Evolutionary conservation across 202 grass and related monocot genomes (phyloP), one percentile per base, ranked within the genome.

Genomic region (Carex arenaria): DNA sequence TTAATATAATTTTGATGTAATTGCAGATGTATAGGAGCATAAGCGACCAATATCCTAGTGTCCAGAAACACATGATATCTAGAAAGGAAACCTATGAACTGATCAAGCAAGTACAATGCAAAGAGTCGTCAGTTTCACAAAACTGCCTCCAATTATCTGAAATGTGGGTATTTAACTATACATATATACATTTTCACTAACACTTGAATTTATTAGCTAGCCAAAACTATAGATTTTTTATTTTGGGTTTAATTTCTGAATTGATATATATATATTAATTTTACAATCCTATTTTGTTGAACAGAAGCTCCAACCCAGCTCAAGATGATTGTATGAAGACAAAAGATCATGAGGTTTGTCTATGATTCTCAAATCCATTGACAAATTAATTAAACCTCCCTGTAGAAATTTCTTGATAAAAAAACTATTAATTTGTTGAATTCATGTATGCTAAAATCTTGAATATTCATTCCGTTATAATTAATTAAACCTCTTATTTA

Each of bases 21-120:
- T 70, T 45, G 18, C 83, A 89, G 87, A 89, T 85, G 83, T 79
- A 85, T 80, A 89, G 87, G 73, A 89, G 66, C 78, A 40, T 81
- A 59, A 72, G 38, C 32, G 51, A 65, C 23, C 79, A 26, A 26
- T 26, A 89, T 85, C 49, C 69, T 20, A 89, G 20, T 49, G 17
- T 64, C 53, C 70, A 89, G 19, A 83, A 86, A 15, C 34, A 31
- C 6, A 82, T 76, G 5, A 78, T 40, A 38, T 63, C 79, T 47
- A 78, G 13, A 13, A 60, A 82, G 15, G 38, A 14, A 56, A 82
- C 49, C 31, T 14, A 38, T n/a, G 66, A 30, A 57, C 1, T 56
- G 26, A 26, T 26, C 42, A 10, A 61, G 30, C 51, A 65, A 78
- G 15, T 11, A 75, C 8, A 77, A 26, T 34, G 28, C 31, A 65